Evolutionary conservation across 352 stramenopile genomes (phyloP).

Genomic region (Phytophthora uliginosa): DNA sequence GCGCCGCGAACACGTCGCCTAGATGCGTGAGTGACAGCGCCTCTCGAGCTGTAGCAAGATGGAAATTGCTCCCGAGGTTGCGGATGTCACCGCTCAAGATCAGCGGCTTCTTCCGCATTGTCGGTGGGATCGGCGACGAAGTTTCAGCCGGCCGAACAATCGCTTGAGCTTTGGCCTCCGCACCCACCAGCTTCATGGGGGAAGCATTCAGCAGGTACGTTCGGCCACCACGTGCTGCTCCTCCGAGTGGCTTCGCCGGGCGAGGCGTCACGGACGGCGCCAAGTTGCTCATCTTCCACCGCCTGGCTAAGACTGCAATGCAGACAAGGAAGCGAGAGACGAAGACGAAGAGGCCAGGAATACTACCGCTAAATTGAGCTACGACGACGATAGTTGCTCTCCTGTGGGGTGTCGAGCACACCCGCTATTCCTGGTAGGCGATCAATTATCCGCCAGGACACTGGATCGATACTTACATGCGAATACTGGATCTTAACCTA

Average conservation of each 20-base stretch:
- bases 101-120: conserved; percentile 66
- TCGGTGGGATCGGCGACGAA: conserved; percentile 27
- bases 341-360: conserved; percentile 24
- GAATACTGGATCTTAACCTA: too few relatives aligned
- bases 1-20: conserved; percentile 54
- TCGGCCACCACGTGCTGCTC: conserved; percentile 41
- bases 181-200: conserved; percentile 48
- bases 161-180: conserved; percentile 20
- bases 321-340: conserved; percentile 9
- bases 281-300: conserved; percentile 52
- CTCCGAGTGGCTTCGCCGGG: conserved; percentile 51
- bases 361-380: conserved; percentile 30
- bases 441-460: too few relatives aligned
- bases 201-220: conserved; percentile 64
- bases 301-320: neutral
- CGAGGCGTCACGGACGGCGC: conserved; percentile 72
- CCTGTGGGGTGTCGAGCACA: neutral
- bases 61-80: conserved; percentile 79
- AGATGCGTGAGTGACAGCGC: conserved; percentile 57
- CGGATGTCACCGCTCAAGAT: conserved; percentile 77
- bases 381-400: neutral
- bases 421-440: conserved; percentile 19
- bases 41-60: conserved; percentile 56
- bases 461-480: too few relatives aligned
- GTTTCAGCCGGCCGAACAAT: conserved; percentile 44